Evolutionary conservation across 106 monocot genomes (phyloP), one percentile per base, ranked within the genome.

Genomic region (Agapanthus africanus): DNA sequence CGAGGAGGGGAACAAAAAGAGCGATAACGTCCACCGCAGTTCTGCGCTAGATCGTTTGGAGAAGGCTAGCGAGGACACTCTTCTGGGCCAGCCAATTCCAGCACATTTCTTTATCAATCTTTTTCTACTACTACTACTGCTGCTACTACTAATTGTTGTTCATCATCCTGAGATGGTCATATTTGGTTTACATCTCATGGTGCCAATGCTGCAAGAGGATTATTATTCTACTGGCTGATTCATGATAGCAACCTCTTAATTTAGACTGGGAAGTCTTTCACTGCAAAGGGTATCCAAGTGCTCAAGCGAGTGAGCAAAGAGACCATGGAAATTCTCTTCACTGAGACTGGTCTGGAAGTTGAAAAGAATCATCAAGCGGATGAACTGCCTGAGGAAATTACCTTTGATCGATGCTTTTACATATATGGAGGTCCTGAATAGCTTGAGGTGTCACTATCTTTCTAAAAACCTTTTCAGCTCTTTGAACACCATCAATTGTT

Each of bases 361-460:
- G 88, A 91, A 27, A 85, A 88, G 32, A 60, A 50, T 59, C 73
- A 72, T 54, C 73, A 64, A 56, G 39, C 62, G 41, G 74, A 72
- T 56, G 88, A 89, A 52, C 90, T 87, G 19, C 83, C 79, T 19
- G 93, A 94, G 71, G 93, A 94, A 74, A 71, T 91, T 50, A 86
- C 85, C 54, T 91, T 95, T 76, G 91, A 95, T 39, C 82, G 91
- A 78, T 95, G 95, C 81, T 91, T 95, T 70, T 95, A 91, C 65
- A 95, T 95, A 21, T 95, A 95, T 83, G 95, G 95, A 54, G 95
- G 95, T 9, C 95, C 91, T 44, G 88, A 95, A 63, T 83, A 88
- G 68, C 77, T 91, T 66, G 91, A 91, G 91, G 94, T 94, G 15
- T 33, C 71, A 14, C 23, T 40, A 22, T 34, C 27, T 22, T 49